Conservation (phyloP, 2,329 filamentous ascomycete genomes). For the Aspergillus sp. region DNA sequence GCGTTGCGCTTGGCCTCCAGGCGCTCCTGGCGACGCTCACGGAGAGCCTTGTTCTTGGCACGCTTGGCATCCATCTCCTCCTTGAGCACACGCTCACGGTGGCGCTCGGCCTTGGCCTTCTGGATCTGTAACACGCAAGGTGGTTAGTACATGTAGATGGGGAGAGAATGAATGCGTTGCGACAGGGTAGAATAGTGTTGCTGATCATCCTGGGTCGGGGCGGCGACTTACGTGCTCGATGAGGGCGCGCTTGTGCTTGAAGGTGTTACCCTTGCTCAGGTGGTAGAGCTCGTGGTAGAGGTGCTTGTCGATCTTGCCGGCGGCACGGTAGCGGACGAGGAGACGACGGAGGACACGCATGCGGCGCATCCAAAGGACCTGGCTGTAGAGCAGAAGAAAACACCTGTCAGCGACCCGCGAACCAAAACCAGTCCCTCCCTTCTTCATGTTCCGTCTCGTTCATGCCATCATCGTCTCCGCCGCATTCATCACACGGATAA, state of each 20-base stretch:
- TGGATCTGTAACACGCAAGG: conserved; percentile 70
- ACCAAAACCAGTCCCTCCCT: not conserved
- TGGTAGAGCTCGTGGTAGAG: conserved; percentile 99
- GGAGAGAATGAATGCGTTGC: no score
- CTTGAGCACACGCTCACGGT: conserved; percentile 91
- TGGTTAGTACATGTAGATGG: conserved; percentile 8
- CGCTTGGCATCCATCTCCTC: conserved; percentile 99
- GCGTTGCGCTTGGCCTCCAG: conserved; percentile 86
- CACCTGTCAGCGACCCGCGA: conserved; percentile 18
- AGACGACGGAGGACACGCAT: conserved; percentile 98
- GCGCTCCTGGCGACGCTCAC: conserved; percentile 96
- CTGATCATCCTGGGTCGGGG: no score
- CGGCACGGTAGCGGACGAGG: conserved; percentile 98
- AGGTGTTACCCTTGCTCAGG: conserved; percentile 99
- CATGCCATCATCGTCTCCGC: not conserved
- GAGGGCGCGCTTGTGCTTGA: conserved; percentile 99
- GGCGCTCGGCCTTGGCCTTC: conserved; percentile 99
- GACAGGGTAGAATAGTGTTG: no score
- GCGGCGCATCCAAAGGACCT: conserved; percentile 99
- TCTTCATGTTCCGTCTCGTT: not conserved
- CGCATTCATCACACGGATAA: no score
- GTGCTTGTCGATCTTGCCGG: conserved; percentile 99
- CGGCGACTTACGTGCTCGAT: conserved; percentile 89
- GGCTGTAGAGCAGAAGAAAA: conserved; percentile 55
- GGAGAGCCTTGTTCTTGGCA: conserved; percentile 99